Conservation (phyloP, 108 stramenopile species). For the Seminavis robusta region DNA sequence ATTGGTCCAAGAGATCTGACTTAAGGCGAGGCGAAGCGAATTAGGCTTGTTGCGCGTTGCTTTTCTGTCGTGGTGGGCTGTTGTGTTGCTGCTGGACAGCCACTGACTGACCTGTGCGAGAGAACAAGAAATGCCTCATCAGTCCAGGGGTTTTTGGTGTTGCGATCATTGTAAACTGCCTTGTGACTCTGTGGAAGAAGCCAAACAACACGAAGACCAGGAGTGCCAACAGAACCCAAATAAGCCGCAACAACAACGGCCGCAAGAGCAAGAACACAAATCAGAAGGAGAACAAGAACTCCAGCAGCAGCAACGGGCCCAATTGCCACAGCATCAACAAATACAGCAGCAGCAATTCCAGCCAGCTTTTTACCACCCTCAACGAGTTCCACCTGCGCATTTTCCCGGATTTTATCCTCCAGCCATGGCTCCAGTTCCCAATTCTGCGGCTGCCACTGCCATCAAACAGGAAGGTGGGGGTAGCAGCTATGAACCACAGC, state of each 20-base stretch:
- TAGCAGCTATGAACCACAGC: neutral
- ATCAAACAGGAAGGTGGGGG: neutral
- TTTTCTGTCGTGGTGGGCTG: too few species aligned
- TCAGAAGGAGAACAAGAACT: too few species aligned
- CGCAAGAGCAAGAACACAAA: neutral
- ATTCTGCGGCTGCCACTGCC: neutral
- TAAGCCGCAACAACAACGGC: neutral
- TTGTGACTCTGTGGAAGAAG: conserved; percentile 39
- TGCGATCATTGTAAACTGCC: conserved; percentile 42
- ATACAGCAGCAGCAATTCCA: neutral
- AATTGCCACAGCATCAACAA: neutral
- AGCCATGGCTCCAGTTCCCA: neutral
- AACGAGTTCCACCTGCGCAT: neutral
- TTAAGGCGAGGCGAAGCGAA: too few species aligned
- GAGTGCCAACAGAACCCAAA: neutral
- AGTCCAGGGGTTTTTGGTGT: conserved; percentile 42
- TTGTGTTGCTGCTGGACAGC: too few species aligned
- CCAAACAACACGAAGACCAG: conserved; percentile 37
- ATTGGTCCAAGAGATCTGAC: too few species aligned
- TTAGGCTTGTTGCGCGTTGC: too few species aligned
- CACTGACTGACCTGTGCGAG: too few species aligned
- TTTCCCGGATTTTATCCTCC: too few species aligned
- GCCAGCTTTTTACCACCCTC: neutral
- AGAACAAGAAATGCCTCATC: conserved; percentile 56
- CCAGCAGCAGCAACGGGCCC: too few species aligned